These are phyloP conservation scores for Filosporella fistucella DNA, from an alignment of 495 filamentous ascomycete species.

Conservation along the genomic window DNA sequence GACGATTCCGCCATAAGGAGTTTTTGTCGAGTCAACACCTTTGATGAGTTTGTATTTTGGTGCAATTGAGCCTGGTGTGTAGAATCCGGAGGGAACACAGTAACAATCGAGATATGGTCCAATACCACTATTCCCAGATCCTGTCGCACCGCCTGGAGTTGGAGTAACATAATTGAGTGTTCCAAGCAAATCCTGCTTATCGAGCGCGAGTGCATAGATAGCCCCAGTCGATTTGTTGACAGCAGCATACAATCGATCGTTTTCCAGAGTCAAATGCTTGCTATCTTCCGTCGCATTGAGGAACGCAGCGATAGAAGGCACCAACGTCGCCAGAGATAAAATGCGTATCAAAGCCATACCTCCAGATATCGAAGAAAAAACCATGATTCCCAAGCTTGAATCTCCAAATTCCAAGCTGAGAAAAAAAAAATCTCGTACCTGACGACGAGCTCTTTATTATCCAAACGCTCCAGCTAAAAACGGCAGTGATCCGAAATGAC, in stretches of 20 bases:
- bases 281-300: conserved; percentile 27
- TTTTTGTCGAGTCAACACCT: conserved; percentile 43
- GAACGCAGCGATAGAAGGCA: too few species aligned
- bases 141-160: conserved; percentile 27
- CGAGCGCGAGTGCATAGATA: conserved; percentile 37
- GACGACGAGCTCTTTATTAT: too few species aligned
- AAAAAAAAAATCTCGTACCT: too few species aligned
- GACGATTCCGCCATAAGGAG: conserved; percentile 43
- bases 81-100: conserved; percentile 48
- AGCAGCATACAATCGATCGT: conserved; percentile 40
- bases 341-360: too few species aligned
- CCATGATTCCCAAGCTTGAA: too few species aligned
- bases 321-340: too few species aligned
- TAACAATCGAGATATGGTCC: conserved; percentile 56
- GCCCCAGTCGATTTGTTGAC: conserved; percentile 40
- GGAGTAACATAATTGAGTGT: conserved; percentile 8
- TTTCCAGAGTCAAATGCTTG: conserved; percentile 33
- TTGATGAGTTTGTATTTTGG: conserved; percentile 39
- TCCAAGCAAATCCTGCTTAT: conserved; percentile 43
- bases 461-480: too few species aligned
- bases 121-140: conserved; percentile 38
- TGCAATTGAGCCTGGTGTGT: conserved; percentile 43
- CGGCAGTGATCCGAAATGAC: too few species aligned
- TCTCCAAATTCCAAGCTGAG: too few species aligned
- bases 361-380: too few species aligned